Evolutionary conservation across 352 stramenopile genomes (phyloP), one percentile per base, ranked within the genome.

Genomic region (Phytophthora sp.): DNA sequence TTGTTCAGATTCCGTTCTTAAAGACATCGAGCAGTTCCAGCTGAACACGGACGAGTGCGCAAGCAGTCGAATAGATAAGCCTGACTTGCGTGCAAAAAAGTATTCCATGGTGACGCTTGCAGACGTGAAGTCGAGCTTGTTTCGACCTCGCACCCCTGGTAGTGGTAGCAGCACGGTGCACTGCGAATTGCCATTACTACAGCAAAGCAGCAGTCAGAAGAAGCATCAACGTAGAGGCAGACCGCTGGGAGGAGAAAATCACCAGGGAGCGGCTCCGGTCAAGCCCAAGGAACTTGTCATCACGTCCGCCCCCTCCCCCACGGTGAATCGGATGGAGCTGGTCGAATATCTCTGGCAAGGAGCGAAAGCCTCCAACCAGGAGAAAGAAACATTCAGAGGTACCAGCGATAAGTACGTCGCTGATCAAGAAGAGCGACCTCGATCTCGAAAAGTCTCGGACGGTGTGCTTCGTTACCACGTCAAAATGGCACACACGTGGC

Each of bases 401-500:
- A 58, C 20, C 13, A 63, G 48, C 41, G 24, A 4, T 17, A 64
- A 39, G 23, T 17, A 41, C 30, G 8, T 46, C 18, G 28, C 31
- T 46, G 18, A 42, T 2, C 52, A 66, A 26, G 28, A 54, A 50
- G 54, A 72, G 27, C 35, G 53, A 45, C 26, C 34, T 32, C 42
- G 37, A 59, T 21, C 50, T 26, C 54, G 54, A 32, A 34, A 61
- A 9, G 31, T 43, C 30, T 45, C 28, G 7, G 48, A 62, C 30
- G 54, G 41, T 6, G 68, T 87, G 54, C 71, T 90, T 4, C 71
- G 62, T 4, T 84, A 88, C 52, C 80, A 90, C 62, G 65, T 90
- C 21, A 85, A 83, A 50, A 74, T 90, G 34, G 81, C 79, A 1
- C 81, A 90, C 43, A 75, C 79, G 18, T 89, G 79, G 83, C 68